Percentiles rank a stretch among this genome's conserved stretches.
Conservation (phyloP, 805 yeast species). For the Starmerella powellii region DNA sequence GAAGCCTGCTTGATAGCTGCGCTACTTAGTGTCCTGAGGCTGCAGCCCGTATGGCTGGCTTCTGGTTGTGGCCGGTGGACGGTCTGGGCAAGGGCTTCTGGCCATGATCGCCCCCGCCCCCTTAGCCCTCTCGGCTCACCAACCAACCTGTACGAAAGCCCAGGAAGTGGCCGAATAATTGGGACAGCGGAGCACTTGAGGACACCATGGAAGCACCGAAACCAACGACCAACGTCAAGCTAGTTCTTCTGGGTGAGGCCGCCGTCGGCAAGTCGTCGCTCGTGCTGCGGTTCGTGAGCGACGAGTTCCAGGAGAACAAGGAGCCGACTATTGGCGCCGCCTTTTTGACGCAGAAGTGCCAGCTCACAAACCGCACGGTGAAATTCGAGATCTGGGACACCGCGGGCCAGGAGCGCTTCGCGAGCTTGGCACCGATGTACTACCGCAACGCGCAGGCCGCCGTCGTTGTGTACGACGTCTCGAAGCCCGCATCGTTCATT, state of each 20-base stretch:
- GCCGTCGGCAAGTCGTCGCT: slow-evolving; percentile 95
- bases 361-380: slow-evolving; percentile 72
- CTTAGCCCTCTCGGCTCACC: too few relatives aligned
- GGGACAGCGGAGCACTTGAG: slow-evolving; percentile 1
- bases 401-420: slow-evolving; percentile 96
- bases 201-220: slow-evolving; percentile 24
- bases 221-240: slow-evolving; percentile 64
- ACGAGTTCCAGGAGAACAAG: slow-evolving; percentile 92
- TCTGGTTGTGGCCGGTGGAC: too few relatives aligned
- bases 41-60: too few relatives aligned
- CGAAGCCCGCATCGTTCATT: slow-evolving; percentile 86
- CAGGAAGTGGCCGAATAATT: too few relatives aligned
- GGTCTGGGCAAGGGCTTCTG: too few relatives aligned
- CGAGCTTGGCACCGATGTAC: slow-evolving; percentile 92
- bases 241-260: slow-evolving; percentile 90
- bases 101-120: too few relatives aligned
- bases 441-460: slow-evolving; percentile 97
- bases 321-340: slow-evolving; percentile 99
- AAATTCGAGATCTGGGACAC: slow-evolving; percentile 63
- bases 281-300: slow-evolving; percentile 82
- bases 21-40: too few relatives aligned
- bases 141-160: too few relatives aligned
- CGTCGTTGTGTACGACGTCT: slow-evolving; percentile 84
- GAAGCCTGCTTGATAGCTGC: too few relatives aligned
- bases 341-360: slow-evolving; percentile 83